Percentiles rank a stretch among this genome's conserved stretches.
Evolutionary conservation across 140 eudicot species (phyloP).

Genomic region (Eryngium alpinum): DNA sequence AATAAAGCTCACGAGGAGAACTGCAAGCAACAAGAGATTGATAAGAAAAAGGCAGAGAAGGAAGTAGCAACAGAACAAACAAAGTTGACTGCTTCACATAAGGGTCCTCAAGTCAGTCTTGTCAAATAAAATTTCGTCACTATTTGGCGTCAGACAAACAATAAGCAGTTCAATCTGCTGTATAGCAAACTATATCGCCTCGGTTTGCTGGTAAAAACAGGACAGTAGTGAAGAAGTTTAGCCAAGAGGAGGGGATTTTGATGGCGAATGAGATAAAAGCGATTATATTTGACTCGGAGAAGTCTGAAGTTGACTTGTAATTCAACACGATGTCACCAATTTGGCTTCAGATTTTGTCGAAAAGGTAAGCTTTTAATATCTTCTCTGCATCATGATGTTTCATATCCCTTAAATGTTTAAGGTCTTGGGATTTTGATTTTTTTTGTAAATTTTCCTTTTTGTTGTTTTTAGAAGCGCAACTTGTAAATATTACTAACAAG

Average conservation of each 20-base stretch:
- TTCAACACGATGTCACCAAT: not conserved
- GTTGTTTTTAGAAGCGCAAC: not conserved
- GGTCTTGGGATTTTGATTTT: not conserved
- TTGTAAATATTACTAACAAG: slow-evolving; percentile 10
- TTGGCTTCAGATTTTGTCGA: not conserved
- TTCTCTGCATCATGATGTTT: not conserved
- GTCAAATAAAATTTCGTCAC: slow-evolving; percentile 19
- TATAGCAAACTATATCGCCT: not conserved
- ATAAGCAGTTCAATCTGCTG: not conserved
- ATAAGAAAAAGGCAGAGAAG: slow-evolving; percentile 65
- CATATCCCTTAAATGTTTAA: not conserved
- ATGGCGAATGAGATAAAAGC: slow-evolving; percentile 9
- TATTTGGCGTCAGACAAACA: not conserved
- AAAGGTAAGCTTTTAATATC: not conserved
- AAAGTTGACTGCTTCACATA: slow-evolving; percentile 26
- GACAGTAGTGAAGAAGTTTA: not conserved
- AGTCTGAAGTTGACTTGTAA: not conserved
- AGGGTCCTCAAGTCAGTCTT: slow-evolving; percentile 23
- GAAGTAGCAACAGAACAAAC: slow-evolving; percentile 16
- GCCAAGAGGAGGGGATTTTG: not conserved
- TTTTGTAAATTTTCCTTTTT: not conserved
- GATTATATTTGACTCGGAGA: not conserved
- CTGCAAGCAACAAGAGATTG: slow-evolving; percentile 66
- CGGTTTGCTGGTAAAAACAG: not conserved
- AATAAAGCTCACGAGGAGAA: slow-evolving; percentile 70